phyloP scores from a whole-genome alignment of 1,139 yeast genomes.

The Magnusiomyces sp. region DNA sequence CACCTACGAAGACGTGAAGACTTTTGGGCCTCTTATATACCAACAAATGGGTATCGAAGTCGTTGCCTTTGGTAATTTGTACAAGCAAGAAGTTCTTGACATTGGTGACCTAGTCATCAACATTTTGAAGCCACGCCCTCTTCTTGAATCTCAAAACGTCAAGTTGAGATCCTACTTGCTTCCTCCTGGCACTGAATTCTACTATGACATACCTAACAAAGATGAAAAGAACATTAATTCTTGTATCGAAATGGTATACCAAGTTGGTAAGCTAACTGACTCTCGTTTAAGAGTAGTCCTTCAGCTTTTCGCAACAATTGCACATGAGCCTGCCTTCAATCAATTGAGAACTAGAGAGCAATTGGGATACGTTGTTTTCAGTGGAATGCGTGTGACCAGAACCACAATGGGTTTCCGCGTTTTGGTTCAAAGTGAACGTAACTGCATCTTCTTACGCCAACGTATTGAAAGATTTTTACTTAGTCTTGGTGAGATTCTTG shows the following conservation, averaged over 20 bases:
- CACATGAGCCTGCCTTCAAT: slow-evolving; percentile 82
- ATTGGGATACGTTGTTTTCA: slow-evolving; percentile 81
- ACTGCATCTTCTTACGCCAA: slow-evolving; percentile 63
- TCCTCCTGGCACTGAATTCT: slow-evolving; percentile 33
- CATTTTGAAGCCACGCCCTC: slow-evolving; percentile 28
- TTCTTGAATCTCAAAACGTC: slow-evolving; percentile 33
- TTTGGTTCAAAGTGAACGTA: slow-evolving; percentile 78
- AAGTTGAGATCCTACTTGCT: slow-evolving; percentile 45
- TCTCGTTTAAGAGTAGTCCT: slow-evolving; percentile 39
- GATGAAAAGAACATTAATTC: slow-evolving; percentile 76
- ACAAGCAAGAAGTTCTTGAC: slow-evolving; percentile 45
- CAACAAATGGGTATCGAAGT: slow-evolving; percentile 53
- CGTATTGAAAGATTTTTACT: slow-evolving; percentile 63
- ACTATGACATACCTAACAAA: slow-evolving; percentile 45
- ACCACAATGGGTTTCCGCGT: slow-evolving; percentile 71
- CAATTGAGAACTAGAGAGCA: slow-evolving; percentile 90
- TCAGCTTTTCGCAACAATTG: slow-evolving; percentile 61
- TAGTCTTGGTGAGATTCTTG: slow-evolving; percentile 33
- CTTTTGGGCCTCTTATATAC: slow-evolving; percentile 39
- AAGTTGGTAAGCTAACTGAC: slow-evolving; percentile 47
- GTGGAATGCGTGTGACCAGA: slow-evolving; percentile 60
- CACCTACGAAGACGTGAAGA: slow-evolving; percentile 42
- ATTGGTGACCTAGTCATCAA: slow-evolving; percentile 39
- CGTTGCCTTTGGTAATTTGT: slow-evolving; percentile 72
- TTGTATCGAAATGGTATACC: slow-evolving; percentile 71